Evolutionary conservation across 2,329 filamentous ascomycete genomes (phyloP), one percentile per base, ranked within the genome.

Genomic region (Penicillium oxalicum): DNA sequence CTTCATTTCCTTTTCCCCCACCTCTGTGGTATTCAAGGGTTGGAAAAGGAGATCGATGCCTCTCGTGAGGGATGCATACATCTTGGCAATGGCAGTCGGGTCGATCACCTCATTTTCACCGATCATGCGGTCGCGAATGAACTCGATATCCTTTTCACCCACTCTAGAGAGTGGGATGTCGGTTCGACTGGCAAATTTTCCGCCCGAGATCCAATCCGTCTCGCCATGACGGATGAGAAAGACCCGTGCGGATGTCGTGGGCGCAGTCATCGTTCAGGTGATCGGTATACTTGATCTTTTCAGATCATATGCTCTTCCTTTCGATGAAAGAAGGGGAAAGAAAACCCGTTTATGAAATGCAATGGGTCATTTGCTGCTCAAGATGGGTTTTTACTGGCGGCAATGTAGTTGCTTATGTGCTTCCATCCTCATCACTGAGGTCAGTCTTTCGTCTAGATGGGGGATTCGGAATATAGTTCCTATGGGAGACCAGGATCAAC

Each of bases 171-270:
- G 34, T 6, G 48, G 50, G 1, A 54, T 13, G 1, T 56, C 49
- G 1, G 54, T 49, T 9, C 25, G 36, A 40, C 48, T 48, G 12
- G 37, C 43, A 46, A 53, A 52, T 47, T 53, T 53, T 28, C 46
- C 49, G n/a, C 43, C 43, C 5, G 48, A 32, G 13, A 47, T 47
- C 54, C 50, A 53, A 11, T 52, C 45, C 13, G 54, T 56, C 28
- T 54, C 54, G 28, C 54, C 52, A 37, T 55, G 49, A 40, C 49
- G 52, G 44, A 56, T 40, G 25, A 55, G 52, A 41, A 52, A 55
- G 28, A 56, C 27, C 13, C 49, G 51, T 5, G 52, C 45, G 26
- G 52, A 49, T 9, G 39, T 40, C 2, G 45, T 35, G n/a, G 32
- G 18, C 12, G 26, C 36, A 12, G 13, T 43, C 40, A 43, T 34